Percentiles rank a stretch among this genome's conserved stretches.
These are phyloP conservation scores for Glycine soja DNA, from an alignment of 306 rosid species.

Conservation along the genomic window DNA sequence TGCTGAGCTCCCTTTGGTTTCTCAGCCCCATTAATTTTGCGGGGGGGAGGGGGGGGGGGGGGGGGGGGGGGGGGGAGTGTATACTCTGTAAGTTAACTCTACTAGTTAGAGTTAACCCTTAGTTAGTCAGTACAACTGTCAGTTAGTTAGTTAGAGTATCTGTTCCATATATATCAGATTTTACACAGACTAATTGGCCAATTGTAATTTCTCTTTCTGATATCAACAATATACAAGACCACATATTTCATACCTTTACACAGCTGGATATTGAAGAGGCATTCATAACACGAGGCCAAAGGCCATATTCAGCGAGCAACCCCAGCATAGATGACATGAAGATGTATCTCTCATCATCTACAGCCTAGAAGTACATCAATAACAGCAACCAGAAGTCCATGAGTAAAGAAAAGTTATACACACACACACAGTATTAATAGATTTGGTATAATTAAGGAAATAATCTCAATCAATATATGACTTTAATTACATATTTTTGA, in stretches of 20 bases:
- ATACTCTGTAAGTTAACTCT: too few relatives aligned
- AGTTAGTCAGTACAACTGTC: too few relatives aligned
- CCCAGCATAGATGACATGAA: slow-evolving; percentile 92
- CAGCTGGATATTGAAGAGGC: slow-evolving; percentile 80
- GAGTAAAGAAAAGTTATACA: background rate
- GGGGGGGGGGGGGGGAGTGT: too few relatives aligned
- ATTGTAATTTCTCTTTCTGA: too few relatives aligned
- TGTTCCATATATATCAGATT: too few relatives aligned
- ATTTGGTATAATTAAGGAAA: slow-evolving; percentile 8
- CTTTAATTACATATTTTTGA: background rate
- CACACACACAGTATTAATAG: background rate
- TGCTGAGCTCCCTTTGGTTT: too few relatives aligned
- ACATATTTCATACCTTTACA: slow-evolving; percentile 68
- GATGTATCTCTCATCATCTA: slow-evolving; percentile 85
- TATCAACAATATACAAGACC: background rate
- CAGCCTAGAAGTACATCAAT: slow-evolving; percentile 60
- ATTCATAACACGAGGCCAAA: slow-evolving; percentile 84
- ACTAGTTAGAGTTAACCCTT: too few relatives aligned
- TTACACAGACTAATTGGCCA: too few relatives aligned
- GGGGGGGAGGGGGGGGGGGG: too few relatives aligned
- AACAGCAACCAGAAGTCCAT: slow-evolving; percentile 33
- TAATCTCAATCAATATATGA: background rate
- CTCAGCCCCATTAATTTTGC: too few relatives aligned
- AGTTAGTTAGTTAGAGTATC: too few relatives aligned
- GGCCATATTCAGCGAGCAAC: slow-evolving; percentile 77